Evolutionary conservation across 805 yeast species (phyloP), one percentile per base, ranked within the genome.

Genomic region (Tetrapisispora namnaoensis): DNA sequence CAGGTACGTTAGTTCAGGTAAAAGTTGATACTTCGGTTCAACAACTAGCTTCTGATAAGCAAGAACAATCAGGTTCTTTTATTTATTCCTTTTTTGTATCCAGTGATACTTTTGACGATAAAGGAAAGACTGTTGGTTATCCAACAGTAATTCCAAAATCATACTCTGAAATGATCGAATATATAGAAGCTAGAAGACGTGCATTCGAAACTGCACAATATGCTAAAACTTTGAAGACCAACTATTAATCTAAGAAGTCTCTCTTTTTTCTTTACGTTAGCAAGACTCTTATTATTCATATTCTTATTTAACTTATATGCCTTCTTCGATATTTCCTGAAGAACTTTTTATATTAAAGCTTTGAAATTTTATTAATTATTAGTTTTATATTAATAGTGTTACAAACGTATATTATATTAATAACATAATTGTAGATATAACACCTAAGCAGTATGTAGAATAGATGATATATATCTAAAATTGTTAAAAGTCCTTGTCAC

Each of bases 1-100:
- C 89, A n/a, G 96, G 97, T 49, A 86, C 95, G 4, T 72, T 90
- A 56, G 76, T 90, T 49, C 97, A 90, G 70, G 93, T 90, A 27
- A 82, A 86, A 60, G 97, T 90, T 16, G 89, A 85, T 63, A 85
- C 95, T 3, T 73, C 75, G 30, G 93, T 89, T 47, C 78, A 85
- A 56, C 77, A 77, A 45, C 69, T 90, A 56, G 83, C 81, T 47
- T 76, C 78, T 27, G 77, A 76, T 39, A 72, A 74, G 46, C 71
- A 77, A 39, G 82, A 78, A 44, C 83, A 85, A 58, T 82, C 95
- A 13, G 97, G 97, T 17, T 78, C 89, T 16, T 90, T 90, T 63
- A 85, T 88, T 48, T 90, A 82, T 67, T 86, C 96, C 1, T 90
- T 83, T 76, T 90, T 81, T 61, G 95, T 88, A 37, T 87, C 90